Conservation (phyloP, 78 protist genomes). For the Dictyostelium discoideum region DNA sequence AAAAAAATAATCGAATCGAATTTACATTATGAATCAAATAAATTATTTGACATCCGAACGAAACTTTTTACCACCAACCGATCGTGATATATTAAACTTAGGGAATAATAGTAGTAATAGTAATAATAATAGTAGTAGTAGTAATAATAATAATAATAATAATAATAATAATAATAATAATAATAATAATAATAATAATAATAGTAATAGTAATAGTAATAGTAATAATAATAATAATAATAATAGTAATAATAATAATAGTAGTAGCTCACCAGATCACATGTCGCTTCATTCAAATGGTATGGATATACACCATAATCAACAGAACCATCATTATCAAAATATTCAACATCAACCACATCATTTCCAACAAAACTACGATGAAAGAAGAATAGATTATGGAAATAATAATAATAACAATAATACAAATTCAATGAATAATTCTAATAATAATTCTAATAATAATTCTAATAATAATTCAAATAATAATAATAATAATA, state of each 20-base stretch:
- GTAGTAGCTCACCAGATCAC: neutral
- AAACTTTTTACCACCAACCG: neutral
- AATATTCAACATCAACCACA: neutral
- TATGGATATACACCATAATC: neutral
- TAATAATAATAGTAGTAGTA: no score
- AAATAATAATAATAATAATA: neutral
- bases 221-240: neutral
- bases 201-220: no score
- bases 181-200: no score
- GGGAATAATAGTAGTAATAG: neutral
- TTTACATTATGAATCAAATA: neutral
- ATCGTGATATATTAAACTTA: neutral
- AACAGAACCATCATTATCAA: neutral
- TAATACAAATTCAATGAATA: neutral
- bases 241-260: neutral
- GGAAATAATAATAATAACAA: neutral
- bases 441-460: neutral
- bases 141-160: no score
- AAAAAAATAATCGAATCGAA: neutral
- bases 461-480: neutral
- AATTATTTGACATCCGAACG: neutral
- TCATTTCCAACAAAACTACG: neutral
- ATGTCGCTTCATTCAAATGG: neutral
- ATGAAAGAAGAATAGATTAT: constrained; percentile 2
- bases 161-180: no score